A percentile compares a stretch with the other conserved stretches of the same genome.
phyloP scores from a whole-genome alignment of 2,329 filamentous ascomycete species.

The Huntiella moniliformis region DNA sequence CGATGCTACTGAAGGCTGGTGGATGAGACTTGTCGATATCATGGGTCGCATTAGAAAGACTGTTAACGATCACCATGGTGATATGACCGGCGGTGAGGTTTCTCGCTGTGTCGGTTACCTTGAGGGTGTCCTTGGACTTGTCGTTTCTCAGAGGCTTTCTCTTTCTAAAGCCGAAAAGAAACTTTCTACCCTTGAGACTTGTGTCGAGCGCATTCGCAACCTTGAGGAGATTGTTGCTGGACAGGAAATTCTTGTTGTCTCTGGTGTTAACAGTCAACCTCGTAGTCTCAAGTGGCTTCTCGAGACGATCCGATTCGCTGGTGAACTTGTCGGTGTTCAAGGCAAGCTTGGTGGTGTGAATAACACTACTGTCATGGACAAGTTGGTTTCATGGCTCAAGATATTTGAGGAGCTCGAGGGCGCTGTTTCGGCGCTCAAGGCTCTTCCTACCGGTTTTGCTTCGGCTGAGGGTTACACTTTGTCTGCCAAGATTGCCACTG shows the following conservation, averaged over 20 bases:
- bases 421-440: conserved; percentile 24
- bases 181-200: conserved; percentile 1
- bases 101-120: conserved; percentile 62
- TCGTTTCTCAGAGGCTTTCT: conserved; percentile 39
- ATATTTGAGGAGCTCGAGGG: conserved; percentile 26
- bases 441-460: conserved; percentile 32
- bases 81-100: conserved; percentile 66
- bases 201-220: conserved; percentile 1
- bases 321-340: conserved; percentile 46
- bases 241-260: background rate
- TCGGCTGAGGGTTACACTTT: conserved; percentile 21
- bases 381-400: conserved; percentile 31
- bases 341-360: conserved; percentile 39
- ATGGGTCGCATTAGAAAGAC: conserved; percentile 48
- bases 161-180: conserved; percentile 13
- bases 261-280: background rate
- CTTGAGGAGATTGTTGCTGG: conserved; percentile 3
- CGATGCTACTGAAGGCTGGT: conserved; percentile 21
- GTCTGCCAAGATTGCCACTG: conserved; percentile 19
- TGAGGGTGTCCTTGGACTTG: conserved; percentile 63
- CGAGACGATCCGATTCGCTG: conserved; percentile 44
- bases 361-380: conserved; percentile 25
- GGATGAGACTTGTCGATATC: conserved; percentile 62
- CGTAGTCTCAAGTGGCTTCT: conserved; percentile 38
- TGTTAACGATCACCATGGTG: conserved; percentile 58